Percentiles rank a stretch among this genome's conserved stretches.
Evolutionary conservation across 148 eudicot species (phyloP).

Genomic region (Silene latifolia): DNA sequence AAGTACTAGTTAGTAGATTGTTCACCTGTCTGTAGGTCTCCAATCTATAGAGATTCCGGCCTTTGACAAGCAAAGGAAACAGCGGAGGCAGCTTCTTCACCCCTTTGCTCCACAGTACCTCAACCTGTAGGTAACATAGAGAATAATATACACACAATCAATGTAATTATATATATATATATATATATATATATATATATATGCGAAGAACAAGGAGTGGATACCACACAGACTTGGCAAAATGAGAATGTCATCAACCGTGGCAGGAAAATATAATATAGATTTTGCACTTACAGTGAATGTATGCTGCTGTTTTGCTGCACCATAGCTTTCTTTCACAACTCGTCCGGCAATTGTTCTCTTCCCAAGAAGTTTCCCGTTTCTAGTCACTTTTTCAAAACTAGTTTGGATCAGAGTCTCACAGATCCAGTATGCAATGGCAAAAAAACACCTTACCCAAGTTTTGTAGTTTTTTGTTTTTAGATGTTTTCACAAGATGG

Average conservation of each 20-base stretch:
- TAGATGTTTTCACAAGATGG: not conserved
- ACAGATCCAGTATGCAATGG: constrained; percentile 14
- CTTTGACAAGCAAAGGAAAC: constrained; percentile 74
- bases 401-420: constrained; percentile 32
- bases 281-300: constrained; percentile 57
- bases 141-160: not conserved
- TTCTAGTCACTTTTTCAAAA: constrained; percentile 54
- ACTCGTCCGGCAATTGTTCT: constrained; percentile 82
- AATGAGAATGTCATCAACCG: not conserved
- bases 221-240: constrained; percentile 5
- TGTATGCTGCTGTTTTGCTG: constrained; percentile 86
- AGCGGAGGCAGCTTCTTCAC: constrained; percentile 56
- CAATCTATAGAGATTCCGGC: constrained; percentile 75
- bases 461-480: not conserved
- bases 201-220: not conserved
- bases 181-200: too few relatives aligned
- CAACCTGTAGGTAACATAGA: constrained; percentile 43
- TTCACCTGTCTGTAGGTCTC: constrained; percentile 76
- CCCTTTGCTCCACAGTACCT: constrained; percentile 86
- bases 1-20: constrained; percentile 2
- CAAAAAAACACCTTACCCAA: not conserved
- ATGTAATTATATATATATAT: too few relatives aligned
- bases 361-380: constrained; percentile 43
- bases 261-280: constrained; percentile 2
- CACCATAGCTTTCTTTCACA: constrained; percentile 90